Evolutionary conservation across 768 basidiomycete species (phyloP).

Genomic region (Grammothele lineata): DNA sequence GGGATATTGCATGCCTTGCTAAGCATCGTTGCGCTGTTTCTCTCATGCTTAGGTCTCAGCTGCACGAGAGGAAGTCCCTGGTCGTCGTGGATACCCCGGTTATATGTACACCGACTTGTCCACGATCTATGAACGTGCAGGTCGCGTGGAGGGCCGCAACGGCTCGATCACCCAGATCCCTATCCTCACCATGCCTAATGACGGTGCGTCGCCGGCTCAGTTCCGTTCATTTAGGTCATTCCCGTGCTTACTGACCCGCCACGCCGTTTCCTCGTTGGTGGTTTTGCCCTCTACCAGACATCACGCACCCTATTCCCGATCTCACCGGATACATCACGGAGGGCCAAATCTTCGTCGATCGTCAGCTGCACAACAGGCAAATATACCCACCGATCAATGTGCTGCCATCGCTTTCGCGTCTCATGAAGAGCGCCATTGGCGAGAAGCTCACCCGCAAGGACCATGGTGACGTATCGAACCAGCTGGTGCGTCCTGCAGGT

Average conservation of each 20-base stretch:
- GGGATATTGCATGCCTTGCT: no score
- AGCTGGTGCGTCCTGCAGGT: conserved; percentile 59
- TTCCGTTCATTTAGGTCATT: background rate
- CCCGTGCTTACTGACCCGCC: background rate
- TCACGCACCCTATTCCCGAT: conserved; percentile 99
- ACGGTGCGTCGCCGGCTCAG: conserved; percentile 54
- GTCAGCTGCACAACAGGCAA: conserved; percentile 93
- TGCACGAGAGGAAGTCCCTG: conserved; percentile 98
- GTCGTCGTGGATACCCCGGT: conserved; percentile 97
- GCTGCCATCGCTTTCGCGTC: conserved; percentile 93
- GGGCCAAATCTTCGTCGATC: conserved; percentile 98
- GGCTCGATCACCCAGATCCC: conserved; percentile 99
- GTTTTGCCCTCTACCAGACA: conserved; percentile 52
- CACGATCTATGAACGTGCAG: conserved; percentile 98
- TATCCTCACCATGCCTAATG: conserved; percentile 99
- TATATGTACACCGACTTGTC: conserved; percentile 99
- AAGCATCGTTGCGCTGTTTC: background rate
- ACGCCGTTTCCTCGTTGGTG: conserved; percentile 1
- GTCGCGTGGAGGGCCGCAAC: conserved; percentile 95
- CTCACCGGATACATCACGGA: conserved; percentile 99
- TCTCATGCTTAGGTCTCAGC: conserved; percentile 72
- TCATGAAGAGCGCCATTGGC: conserved; percentile 99
- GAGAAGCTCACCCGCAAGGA: conserved; percentile 97
- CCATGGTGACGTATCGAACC: conserved; percentile 99
- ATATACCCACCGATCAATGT: conserved; percentile 99